Evolutionary conservation across 176 grass and related monocot genomes (phyloP).

Genomic region (Aegilops umbellulata): DNA sequence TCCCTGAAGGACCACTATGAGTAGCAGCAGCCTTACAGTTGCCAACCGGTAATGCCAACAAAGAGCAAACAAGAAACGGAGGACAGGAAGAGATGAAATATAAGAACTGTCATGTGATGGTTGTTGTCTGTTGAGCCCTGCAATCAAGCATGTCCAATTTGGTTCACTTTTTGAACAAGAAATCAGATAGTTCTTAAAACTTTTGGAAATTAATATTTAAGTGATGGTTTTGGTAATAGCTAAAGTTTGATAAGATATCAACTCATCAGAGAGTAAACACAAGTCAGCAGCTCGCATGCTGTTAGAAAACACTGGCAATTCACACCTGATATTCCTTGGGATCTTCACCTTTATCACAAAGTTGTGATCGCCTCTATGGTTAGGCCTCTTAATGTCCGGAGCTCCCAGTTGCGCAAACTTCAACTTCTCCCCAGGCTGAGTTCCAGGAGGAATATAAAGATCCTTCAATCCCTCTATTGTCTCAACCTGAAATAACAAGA

Average conservation of each 20-base stretch:
- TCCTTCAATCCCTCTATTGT: constrained; percentile 77
- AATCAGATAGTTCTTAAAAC: not conserved
- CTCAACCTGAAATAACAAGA: constrained; percentile 66
- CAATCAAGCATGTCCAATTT: not conserved
- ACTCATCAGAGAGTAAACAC: not conserved
- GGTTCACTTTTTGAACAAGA: not conserved
- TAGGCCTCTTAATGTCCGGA: constrained; percentile 68
- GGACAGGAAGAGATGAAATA: not conserved
- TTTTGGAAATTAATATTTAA: not conserved
- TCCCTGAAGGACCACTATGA: not conserved
- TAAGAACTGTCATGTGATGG: not conserved
- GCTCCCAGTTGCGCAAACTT: constrained; percentile 55
- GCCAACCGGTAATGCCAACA: not conserved
- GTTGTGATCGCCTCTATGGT: constrained; percentile 70
- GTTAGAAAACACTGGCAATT: not conserved
- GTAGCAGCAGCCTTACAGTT: not conserved
- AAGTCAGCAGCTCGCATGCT: not conserved
- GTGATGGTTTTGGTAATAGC: not conserved
- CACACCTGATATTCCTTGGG: constrained; percentile 79
- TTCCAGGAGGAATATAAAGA: constrained; percentile 75
- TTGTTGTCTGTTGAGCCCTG: not conserved
- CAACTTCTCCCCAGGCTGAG: constrained; percentile 75
- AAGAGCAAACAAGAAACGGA: not conserved
- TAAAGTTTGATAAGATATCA: too few species aligned
- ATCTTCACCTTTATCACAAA: constrained; percentile 77